Percentiles rank a stretch among this genome's conserved stretches.
These are phyloP conservation scores for Polygonum aviculare DNA, from an alignment of 148 eudicot genomes.

Conservation along the genomic window DNA sequence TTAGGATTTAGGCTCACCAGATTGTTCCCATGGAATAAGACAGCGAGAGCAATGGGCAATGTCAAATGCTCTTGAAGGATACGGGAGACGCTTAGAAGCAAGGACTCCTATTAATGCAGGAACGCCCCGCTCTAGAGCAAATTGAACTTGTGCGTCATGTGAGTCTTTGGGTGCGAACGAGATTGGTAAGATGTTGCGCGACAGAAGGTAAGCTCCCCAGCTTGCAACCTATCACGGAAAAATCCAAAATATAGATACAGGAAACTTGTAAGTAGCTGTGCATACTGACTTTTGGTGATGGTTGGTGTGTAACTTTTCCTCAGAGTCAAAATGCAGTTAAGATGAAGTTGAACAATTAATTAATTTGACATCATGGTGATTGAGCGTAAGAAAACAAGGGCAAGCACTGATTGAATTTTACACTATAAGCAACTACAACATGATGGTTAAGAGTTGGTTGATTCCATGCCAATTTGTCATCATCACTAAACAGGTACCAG, in stretches of 20 bases:
- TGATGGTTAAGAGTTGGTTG: conserved; percentile 3
- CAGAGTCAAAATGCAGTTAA: too few species aligned
- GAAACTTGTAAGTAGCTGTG: background rate
- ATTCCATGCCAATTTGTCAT: background rate
- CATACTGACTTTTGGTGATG: background rate
- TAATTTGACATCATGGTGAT: background rate
- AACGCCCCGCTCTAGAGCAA: conserved; percentile 75
- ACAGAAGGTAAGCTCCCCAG: conserved; percentile 73
- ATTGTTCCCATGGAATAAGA: conserved; percentile 58
- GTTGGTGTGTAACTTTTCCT: background rate
- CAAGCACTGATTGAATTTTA: background rate
- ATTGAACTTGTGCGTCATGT: conserved; percentile 84
- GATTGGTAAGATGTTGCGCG: conserved; percentile 57
- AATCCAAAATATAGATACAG: background rate
- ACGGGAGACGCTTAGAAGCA: conserved; percentile 63
- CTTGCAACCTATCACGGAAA: conserved; percentile 53
- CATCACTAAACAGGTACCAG: background rate
- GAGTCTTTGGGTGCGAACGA: conserved; percentile 77
- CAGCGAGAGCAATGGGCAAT: conserved; percentile 86
- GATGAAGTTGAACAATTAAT: background rate
- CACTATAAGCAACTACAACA: background rate
- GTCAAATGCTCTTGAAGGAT: conserved; percentile 66
- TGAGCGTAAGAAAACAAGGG: background rate
- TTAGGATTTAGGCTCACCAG: conserved; percentile 28
- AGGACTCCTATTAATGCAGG: conserved; percentile 78